phyloP scores from a whole-genome alignment of 192 early-diverging fungal species.

The Umbelopsis isabellina region DNA sequence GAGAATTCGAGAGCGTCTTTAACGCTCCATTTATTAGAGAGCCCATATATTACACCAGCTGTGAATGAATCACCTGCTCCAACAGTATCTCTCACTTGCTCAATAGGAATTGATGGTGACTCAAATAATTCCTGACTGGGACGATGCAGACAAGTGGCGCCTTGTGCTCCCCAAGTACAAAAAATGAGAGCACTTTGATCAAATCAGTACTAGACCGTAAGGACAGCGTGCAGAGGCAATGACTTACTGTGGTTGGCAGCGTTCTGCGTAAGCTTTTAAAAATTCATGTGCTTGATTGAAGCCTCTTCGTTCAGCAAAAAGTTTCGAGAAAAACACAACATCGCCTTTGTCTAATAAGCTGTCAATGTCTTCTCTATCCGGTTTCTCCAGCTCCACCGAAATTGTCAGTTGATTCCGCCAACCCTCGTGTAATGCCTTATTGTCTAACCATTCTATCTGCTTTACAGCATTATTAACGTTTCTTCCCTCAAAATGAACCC shows the following conservation, averaged over 20 bases:
- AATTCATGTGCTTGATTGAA: constrained; percentile 48
- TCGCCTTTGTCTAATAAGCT: constrained; percentile 51
- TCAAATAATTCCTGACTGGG: constrained; percentile 38
- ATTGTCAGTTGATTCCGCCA: constrained; percentile 57
- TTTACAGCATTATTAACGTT: constrained; percentile 50
- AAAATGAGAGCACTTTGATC: constrained; percentile 57
- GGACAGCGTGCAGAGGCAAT: neutral
- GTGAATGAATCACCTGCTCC: constrained; percentile 63
- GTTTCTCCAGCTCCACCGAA: constrained; percentile 73
- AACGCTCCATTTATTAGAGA: constrained; percentile 32
- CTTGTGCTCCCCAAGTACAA: constrained; percentile 65
- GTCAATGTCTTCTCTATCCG: constrained; percentile 61
- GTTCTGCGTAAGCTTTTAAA: constrained; percentile 7
- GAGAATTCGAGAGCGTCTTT: constrained; percentile 42
- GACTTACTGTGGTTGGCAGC: constrained; percentile 31
- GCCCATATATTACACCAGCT: constrained; percentile 51
- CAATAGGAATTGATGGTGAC: constrained; percentile 30
- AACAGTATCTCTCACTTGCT: constrained; percentile 48
- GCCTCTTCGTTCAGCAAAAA: constrained; percentile 62
- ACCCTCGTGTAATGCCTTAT: constrained; percentile 37
- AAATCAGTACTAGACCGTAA: neutral
- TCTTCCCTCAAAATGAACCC: constrained; percentile 74
- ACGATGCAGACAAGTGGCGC: constrained; percentile 49
- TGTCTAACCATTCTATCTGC: constrained; percentile 60
- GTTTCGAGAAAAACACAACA: constrained; percentile 66